phyloP scores from a whole-genome alignment of 345 rosid genomes.

The Streptanthus diversifolius region DNA sequence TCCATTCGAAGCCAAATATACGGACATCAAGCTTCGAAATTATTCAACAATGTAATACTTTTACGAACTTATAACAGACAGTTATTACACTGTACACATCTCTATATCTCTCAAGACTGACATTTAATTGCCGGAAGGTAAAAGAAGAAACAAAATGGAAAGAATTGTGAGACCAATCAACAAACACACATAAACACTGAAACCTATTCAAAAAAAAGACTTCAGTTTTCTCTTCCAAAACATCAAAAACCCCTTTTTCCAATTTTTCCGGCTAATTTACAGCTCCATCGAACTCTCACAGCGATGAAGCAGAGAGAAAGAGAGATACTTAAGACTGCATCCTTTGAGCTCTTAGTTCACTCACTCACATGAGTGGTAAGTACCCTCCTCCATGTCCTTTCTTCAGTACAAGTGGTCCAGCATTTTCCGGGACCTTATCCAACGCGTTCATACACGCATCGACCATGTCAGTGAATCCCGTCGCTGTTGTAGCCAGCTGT shows the following conservation, averaged over 20 bases:
- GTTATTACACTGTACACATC: conserved; percentile 32
- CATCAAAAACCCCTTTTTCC: not conserved
- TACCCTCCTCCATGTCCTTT: conserved; percentile 96
- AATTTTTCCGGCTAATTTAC: conserved; percentile 14
- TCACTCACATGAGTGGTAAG: conserved; percentile 81
- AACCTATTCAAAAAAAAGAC: not conserved
- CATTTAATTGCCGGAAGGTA: conserved; percentile 5
- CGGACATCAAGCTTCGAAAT: not conserved
- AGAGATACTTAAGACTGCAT: conserved; percentile 9
- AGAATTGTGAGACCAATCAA: conserved; percentile 15
- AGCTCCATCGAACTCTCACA: conserved; percentile 12
- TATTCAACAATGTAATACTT: conserved; percentile 20
- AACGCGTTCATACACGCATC: conserved; percentile 52
- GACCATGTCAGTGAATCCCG: conserved; percentile 71
- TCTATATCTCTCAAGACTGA: conserved; percentile 12
- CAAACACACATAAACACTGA: not conserved
- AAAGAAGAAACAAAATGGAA: not conserved
- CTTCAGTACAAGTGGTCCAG: conserved; percentile 72
- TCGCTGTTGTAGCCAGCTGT: conserved; percentile 78
- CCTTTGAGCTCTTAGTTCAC: conserved; percentile 5
- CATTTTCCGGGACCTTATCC: conserved; percentile 76
- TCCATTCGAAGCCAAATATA: not conserved
- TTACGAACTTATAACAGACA: conserved; percentile 15
- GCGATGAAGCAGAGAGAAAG: conserved; percentile 16
- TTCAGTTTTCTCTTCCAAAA: conserved; percentile 18